Percentiles rank a stretch among this genome's conserved stretches.
Conservation (phyloP, 139 green algal genomes). For the Chlorella sp. region DNA sequence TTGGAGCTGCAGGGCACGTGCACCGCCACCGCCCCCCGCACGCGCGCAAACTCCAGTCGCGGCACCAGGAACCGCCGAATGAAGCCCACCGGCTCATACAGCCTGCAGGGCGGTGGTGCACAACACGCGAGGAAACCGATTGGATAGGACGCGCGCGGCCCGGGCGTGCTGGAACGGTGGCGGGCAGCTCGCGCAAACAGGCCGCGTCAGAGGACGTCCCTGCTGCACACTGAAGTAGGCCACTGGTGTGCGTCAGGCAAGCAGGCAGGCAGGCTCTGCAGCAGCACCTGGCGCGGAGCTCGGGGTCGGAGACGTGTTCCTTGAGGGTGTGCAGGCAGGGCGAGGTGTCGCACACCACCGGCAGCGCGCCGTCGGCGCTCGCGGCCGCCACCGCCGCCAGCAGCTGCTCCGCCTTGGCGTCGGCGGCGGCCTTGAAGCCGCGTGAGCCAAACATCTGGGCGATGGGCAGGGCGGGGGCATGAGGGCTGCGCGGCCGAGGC, state of each 20-base stretch:
- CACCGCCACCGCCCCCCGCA: conserved; percentile 84
- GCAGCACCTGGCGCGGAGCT: conserved; percentile 70
- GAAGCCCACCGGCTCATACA: conserved; percentile 98
- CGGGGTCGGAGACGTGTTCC: conserved; percentile 64
- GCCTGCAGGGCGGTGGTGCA: too few relatives aligned
- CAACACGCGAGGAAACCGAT: too few relatives aligned
- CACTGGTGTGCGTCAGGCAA: too few relatives aligned
- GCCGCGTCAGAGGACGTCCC: too few relatives aligned
- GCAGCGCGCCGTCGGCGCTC: conserved; percentile 55
- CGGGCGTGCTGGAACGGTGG: too few relatives aligned
- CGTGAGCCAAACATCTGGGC: conserved; percentile 97
- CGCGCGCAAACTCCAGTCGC: conserved; percentile 89
- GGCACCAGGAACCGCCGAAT: conserved; percentile 90
- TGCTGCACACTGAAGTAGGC: too few relatives aligned
- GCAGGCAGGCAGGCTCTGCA: too few relatives aligned
- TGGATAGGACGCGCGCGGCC: too few relatives aligned
- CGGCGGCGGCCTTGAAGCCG: conserved; percentile 85
- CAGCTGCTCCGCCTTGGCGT: conserved; percentile 63
- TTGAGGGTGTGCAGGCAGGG: conserved; percentile 92
- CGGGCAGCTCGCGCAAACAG: too few relatives aligned
- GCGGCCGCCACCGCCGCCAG: conserved; percentile 84
- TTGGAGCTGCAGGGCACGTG: conserved; percentile 97
- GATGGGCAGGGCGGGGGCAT: too few relatives aligned
- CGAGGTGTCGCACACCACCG: conserved; percentile 92
- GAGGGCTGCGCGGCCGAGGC: too few relatives aligned